A percentile compares a stretch with the other conserved stretches of the same genome.
These are phyloP conservation scores for Puccinia horiana DNA, from an alignment of 1,284 basidiomycete species.

Conservation along the genomic window DNA sequence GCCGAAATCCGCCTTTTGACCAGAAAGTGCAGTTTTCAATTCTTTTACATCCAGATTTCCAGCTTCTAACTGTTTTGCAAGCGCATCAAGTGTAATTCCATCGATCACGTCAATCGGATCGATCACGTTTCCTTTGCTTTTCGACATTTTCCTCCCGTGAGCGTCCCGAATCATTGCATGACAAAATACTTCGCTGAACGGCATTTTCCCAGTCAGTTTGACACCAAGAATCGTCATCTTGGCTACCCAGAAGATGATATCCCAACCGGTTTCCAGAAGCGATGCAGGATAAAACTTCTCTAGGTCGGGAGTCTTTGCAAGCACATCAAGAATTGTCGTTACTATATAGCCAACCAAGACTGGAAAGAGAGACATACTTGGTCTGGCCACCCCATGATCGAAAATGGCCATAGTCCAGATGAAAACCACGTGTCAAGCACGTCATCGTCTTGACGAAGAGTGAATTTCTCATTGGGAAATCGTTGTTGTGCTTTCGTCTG, in stretches of 20 bases:
- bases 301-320: conserved; percentile 69
- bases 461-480: conserved; percentile 72
- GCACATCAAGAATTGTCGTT: conserved; percentile 13
- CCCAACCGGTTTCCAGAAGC: conserved; percentile 96
- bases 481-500: conserved; percentile 73
- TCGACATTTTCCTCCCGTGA: conserved; percentile 98
- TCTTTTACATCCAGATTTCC: conserved; percentile 96
- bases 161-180: conserved; percentile 96
- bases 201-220: conserved; percentile 83
- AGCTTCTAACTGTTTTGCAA: conserved; percentile 82
- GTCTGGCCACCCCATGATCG: conserved; percentile 95
- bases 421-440: conserved; percentile 99
- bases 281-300: conserved; percentile 82
- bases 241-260: conserved; percentile 98
- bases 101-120: conserved; percentile 96
- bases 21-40: conserved; percentile 82
- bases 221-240: conserved; percentile 95
- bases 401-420: conserved; percentile 96
- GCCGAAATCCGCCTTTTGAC: conserved; percentile 99
- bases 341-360: background rate
- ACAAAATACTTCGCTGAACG: conserved; percentile 96
- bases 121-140: conserved; percentile 96
- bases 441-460: conserved; percentile 90
- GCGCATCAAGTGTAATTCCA: conserved; percentile 76
- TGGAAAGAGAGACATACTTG: conserved; percentile 63